Percentiles rank a stretch among this genome's conserved stretches.
These are phyloP conservation scores for Trametopsis cervina DNA, from an alignment of 768 basidiomycete species.

Conservation along the genomic window DNA sequence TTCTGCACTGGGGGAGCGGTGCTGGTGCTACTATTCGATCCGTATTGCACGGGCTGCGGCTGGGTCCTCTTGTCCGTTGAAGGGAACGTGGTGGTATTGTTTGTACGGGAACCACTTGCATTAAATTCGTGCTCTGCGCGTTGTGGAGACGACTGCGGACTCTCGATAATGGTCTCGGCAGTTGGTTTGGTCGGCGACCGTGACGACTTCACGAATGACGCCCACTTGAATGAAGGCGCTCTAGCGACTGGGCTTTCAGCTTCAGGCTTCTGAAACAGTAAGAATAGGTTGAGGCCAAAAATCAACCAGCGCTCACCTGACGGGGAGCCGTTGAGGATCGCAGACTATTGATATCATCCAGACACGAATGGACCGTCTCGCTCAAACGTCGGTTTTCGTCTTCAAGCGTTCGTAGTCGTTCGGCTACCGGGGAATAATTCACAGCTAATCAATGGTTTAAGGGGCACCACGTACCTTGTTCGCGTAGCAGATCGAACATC, in stretches of 20 bases:
- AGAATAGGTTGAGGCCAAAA: slow-evolving; percentile 22
- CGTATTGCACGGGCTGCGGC: not conserved
- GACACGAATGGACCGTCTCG: slow-evolving; percentile 49
- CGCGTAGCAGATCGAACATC: slow-evolving; percentile 57
- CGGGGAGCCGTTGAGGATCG: slow-evolving; percentile 16
- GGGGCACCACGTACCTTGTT: slow-evolving; percentile 53
- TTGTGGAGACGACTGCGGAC: slow-evolving; percentile 75
- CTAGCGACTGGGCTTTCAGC: slow-evolving; percentile 48
- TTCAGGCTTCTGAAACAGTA: slow-evolving; percentile 17
- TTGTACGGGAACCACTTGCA: slow-evolving; percentile 9
- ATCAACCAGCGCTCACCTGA: not conserved
- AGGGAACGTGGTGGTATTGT: slow-evolving; percentile 4
- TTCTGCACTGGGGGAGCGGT: slow-evolving; percentile 23
- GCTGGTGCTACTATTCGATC: slow-evolving; percentile 9
- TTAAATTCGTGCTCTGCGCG: slow-evolving; percentile 64
- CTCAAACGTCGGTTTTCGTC: slow-evolving; percentile 71
- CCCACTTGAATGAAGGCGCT: slow-evolving; percentile 88
- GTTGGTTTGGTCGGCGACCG: slow-evolving; percentile 73
- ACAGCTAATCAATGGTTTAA: slow-evolving; percentile 5
- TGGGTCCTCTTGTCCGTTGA: slow-evolving; percentile 9
- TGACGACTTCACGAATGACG: slow-evolving; percentile 66
- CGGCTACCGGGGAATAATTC: slow-evolving; percentile 40
- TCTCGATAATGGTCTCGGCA: slow-evolving; percentile 40
- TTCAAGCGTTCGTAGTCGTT: slow-evolving; percentile 64
- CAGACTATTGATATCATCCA: slow-evolving; percentile 56